Evolutionary conservation across 2,329 filamentous ascomycete genomes (phyloP).

Genomic region (Paecilomyces formosus): DNA sequence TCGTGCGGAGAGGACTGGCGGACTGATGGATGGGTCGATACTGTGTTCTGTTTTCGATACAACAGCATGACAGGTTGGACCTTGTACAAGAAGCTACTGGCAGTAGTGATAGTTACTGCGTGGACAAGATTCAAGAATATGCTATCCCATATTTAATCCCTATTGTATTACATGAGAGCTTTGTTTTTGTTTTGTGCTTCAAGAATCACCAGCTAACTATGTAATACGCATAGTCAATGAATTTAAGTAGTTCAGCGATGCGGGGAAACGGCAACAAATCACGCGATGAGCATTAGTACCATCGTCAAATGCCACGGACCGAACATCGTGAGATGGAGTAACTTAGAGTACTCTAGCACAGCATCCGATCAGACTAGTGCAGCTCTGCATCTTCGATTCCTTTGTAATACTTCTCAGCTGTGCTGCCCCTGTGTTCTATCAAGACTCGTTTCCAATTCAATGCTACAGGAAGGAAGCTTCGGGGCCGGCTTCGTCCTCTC

Average conservation of each 20-base stretch:
- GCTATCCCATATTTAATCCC: neutral
- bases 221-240: no score
- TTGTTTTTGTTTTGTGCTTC: neutral
- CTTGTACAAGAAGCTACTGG: neutral
- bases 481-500: neutral
- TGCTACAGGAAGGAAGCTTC: neutral
- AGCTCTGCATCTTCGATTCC: neutral
- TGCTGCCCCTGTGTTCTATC: neutral
- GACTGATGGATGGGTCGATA: neutral
- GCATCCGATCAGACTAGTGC: neutral
- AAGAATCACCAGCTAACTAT: no score
- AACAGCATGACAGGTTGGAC: neutral
- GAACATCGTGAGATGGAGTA: neutral
- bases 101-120: neutral
- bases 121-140: neutral
- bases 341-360: neutral
- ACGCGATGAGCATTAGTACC: neutral
- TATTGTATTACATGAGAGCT: neutral
- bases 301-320: no score
- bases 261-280: neutral
- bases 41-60: neutral
- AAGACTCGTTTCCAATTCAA: neutral
- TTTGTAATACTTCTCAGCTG: neutral
- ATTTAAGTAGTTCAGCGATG: neutral
- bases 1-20: neutral